phyloP scores from a whole-genome alignment of 371 early-diverging fungal genomes.

The Mucor lusitanicus region DNA sequence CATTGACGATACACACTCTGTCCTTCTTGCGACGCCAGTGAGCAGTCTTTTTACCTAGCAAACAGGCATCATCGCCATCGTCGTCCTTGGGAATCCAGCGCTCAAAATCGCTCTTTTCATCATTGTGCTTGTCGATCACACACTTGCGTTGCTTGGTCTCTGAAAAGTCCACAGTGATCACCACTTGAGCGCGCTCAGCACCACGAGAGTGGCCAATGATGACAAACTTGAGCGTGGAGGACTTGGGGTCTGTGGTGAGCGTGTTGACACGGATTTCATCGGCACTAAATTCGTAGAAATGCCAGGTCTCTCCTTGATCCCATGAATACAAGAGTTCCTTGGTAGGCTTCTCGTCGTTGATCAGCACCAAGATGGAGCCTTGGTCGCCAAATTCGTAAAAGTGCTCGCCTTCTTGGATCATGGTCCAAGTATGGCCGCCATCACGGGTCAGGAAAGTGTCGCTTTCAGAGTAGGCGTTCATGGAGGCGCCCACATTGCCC shows the following conservation, averaged over 20 bases:
- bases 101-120: slow-evolving; percentile 74
- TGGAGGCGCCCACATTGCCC: slow-evolving; percentile 79
- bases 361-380: slow-evolving; percentile 71
- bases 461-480: slow-evolving; percentile 63
- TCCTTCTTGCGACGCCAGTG: slow-evolving; percentile 83
- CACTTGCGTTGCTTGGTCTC: slow-evolving; percentile 45
- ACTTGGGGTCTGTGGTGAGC: slow-evolving; percentile 64
- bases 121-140: slow-evolving; percentile 51
- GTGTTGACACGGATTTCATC: slow-evolving; percentile 48
- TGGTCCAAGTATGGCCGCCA: slow-evolving; percentile 77
- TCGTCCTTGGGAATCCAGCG: slow-evolving; percentile 73
- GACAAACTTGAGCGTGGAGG: slow-evolving; percentile 58
- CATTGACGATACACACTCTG: slow-evolving; percentile 70
- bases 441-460: slow-evolving; percentile 83
- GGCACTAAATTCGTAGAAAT: slow-evolving; percentile 46
- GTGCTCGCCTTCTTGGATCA: slow-evolving; percentile 58
- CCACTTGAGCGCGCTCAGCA: slow-evolving; percentile 26
- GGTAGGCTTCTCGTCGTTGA: slow-evolving; percentile 74
- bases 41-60: slow-evolving; percentile 48
- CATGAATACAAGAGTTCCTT: slow-evolving; percentile 66
- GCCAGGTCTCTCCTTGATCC: slow-evolving; percentile 75
- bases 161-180: slow-evolving; percentile 51
- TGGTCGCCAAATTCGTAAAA: slow-evolving; percentile 85
- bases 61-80: slow-evolving; percentile 46
- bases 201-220: slow-evolving; percentile 49